Evolutionary conservation across 2,329 filamentous ascomycete species (phyloP).

Genomic region (Fusarium cyanostomum): DNA sequence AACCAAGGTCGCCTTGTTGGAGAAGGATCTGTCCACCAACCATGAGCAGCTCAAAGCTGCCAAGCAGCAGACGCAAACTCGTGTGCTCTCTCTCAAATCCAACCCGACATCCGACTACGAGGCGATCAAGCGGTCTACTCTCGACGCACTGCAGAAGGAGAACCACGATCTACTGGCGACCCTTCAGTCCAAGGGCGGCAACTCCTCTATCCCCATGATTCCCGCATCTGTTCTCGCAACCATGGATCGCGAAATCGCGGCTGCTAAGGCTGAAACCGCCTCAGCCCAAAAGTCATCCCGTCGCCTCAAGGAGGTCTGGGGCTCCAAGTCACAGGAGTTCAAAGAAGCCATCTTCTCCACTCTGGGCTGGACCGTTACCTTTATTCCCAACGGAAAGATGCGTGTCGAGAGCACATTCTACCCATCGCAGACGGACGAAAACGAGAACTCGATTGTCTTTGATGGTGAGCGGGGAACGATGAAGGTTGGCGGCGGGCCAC

Average conservation of each 20-base stretch:
- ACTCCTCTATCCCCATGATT: conserved; percentile 67
- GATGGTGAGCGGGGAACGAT: conserved; percentile 95
- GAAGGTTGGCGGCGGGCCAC: conserved; percentile 93
- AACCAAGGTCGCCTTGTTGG: conserved; percentile 74
- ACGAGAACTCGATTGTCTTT: conserved; percentile 82
- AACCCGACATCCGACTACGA: conserved; percentile 91
- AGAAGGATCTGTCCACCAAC: conserved; percentile 78
- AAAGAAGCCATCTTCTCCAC: conserved; percentile 93
- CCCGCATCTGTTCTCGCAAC: conserved; percentile 81
- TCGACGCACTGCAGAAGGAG: conserved; percentile 80
- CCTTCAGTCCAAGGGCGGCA: conserved; percentile 60
- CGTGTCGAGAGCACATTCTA: conserved; percentile 88
- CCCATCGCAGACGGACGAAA: conserved; percentile 72
- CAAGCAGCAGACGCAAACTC: conserved; percentile 75
- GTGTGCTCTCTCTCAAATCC: conserved; percentile 85
- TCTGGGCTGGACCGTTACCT: conserved; percentile 93
- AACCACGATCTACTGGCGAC: conserved; percentile 84
- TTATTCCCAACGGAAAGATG: conserved; percentile 97
- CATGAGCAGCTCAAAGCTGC: conserved; percentile 76
- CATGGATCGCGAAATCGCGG: conserved; percentile 77
- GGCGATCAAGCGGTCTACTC: conserved; percentile 82
- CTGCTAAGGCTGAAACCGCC: conserved; percentile 73
- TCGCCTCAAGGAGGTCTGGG: conserved; percentile 93
- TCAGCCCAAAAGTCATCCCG: conserved; percentile 84
- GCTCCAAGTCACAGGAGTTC: conserved; percentile 90